Evolutionary conservation across 805 yeast species (phyloP).

Genomic region (Candida maltosa): DNA sequence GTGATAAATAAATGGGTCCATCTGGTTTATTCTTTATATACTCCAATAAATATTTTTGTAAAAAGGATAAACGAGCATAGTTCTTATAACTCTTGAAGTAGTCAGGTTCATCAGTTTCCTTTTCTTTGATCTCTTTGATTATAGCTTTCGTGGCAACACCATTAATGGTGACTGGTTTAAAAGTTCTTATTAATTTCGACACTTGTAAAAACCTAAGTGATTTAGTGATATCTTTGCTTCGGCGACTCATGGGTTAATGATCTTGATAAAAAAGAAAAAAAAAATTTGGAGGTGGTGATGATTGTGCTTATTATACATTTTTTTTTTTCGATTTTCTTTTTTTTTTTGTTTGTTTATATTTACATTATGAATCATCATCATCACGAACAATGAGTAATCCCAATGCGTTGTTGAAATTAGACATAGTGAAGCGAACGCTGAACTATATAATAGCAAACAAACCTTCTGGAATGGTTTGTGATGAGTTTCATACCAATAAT

Average conservation of each 20-base stretch:
- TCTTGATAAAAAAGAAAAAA: too few species aligned
- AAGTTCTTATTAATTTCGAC: conserved; percentile 27
- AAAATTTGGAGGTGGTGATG: too few species aligned
- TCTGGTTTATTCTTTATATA: conserved; percentile 18
- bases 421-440: conserved; percentile 13
- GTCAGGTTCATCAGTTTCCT: conserved; percentile 6
- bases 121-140: conserved; percentile 7
- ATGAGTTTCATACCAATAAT: conserved; percentile 8
- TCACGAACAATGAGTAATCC: too few species aligned
- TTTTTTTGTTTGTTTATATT: too few species aligned
- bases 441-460: conserved; percentile 19
- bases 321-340: too few species aligned
- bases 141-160: conserved; percentile 19
- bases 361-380: too few species aligned
- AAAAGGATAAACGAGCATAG: conserved; percentile 9
- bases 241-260: too few species aligned
- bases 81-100: conserved; percentile 9
- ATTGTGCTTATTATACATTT: too few species aligned
- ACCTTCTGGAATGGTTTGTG: conserved; percentile 17
- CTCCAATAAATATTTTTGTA: conserved; percentile 14
- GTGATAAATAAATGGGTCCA: conserved; percentile 35
- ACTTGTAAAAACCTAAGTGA: conserved; percentile 26
- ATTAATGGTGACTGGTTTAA: conserved; percentile 35
- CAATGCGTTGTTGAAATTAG: too few species aligned
- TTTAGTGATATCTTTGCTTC: conserved; percentile 14